A percentile compares a stretch with the other conserved stretches of the same genome.
Evolutionary conservation across 1,139 yeast genomes (phyloP).

Genomic region (Blastobotrys illinoisensis): DNA sequence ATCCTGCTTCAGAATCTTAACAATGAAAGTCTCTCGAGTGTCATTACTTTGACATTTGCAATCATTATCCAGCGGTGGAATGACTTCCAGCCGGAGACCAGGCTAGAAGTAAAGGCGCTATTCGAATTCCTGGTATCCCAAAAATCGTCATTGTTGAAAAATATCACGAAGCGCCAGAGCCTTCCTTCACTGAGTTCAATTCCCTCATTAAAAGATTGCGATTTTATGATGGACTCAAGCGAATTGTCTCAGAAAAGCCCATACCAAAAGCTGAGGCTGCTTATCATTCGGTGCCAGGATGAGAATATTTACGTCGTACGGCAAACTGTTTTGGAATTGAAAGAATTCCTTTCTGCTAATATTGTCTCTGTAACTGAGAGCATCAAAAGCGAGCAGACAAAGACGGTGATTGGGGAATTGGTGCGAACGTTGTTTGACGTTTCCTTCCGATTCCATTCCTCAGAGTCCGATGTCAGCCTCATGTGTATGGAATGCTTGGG

Average conservation of each 20-base stretch:
- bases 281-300: slow-evolving; percentile 49
- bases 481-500: slow-evolving; percentile 69
- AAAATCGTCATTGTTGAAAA: slow-evolving; percentile 18
- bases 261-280: slow-evolving; percentile 10
- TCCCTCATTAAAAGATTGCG: slow-evolving; percentile 7
- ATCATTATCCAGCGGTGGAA: slow-evolving; percentile 62
- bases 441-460: slow-evolving; percentile 44
- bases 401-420: slow-evolving; percentile 35
- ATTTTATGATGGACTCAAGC: background rate
- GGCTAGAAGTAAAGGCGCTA: slow-evolving; percentile 18
- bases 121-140: slow-evolving; percentile 15
- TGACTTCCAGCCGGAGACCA: slow-evolving; percentile 26
- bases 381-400: slow-evolving; percentile 18
- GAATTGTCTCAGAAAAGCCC: slow-evolving; percentile 2
- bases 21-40: slow-evolving; percentile 47
- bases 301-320: slow-evolving; percentile 73
- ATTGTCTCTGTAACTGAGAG: background rate
- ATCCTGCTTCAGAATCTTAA: slow-evolving; percentile 40
- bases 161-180: slow-evolving; percentile 15
- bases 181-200: slow-evolving; percentile 25
- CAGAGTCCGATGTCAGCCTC: slow-evolving; percentile 46
- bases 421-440: slow-evolving; percentile 55
- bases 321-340: slow-evolving; percentile 70
- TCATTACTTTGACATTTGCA: slow-evolving; percentile 53
- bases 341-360: slow-evolving; percentile 40